A percentile compares a stretch with the other conserved stretches of the same genome.
phyloP scores from a whole-genome alignment of 441 rosid species.

The Gossypium lobatum region DNA sequence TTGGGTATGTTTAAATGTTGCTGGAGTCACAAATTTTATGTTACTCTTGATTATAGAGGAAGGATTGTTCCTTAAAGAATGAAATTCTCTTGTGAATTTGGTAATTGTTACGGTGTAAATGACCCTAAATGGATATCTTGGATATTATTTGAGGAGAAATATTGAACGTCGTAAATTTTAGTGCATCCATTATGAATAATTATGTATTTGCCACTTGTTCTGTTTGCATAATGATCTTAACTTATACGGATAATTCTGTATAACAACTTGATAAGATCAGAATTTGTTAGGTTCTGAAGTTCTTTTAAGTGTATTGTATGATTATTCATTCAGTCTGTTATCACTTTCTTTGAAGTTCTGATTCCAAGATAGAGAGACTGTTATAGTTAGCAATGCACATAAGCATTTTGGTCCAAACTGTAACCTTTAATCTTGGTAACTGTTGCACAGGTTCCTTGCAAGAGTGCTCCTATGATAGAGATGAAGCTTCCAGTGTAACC shows the following conservation, averaged over 20 bases:
- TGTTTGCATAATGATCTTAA: neutral
- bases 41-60: neutral
- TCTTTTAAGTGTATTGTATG: neutral
- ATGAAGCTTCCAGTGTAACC: slow-evolving; percentile 15
- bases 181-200: neutral
- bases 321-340: neutral
- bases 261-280: neutral
- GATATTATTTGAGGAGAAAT: neutral
- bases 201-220: neutral
- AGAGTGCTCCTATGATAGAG: neutral
- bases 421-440: neutral
- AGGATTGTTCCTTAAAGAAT: neutral
- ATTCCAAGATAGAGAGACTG: neutral
- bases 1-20: neutral
- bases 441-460: slow-evolving; percentile 1
- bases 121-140: slow-evolving; percentile 7
- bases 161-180: neutral
- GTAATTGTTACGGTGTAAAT: neutral
- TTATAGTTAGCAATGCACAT: neutral
- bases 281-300: neutral
- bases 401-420: neutral
- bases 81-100: neutral
- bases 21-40: neutral
- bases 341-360: neutral
- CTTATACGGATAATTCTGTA: neutral